phyloP scores from a whole-genome alignment of 108 stramenopile species.

The Skeletonema potamos region DNA sequence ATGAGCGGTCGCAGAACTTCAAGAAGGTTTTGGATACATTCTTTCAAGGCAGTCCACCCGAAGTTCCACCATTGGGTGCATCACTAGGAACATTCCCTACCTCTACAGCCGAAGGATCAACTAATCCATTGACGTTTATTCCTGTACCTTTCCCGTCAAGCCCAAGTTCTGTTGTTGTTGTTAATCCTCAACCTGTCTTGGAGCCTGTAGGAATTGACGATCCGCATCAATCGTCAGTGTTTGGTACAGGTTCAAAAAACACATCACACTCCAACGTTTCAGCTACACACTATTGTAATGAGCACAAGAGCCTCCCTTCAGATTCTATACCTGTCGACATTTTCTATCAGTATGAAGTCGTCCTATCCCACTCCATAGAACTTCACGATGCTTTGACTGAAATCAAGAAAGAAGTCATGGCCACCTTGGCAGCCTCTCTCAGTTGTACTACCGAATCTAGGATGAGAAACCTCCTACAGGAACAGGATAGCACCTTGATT shows the following conservation, averaged over 20 bases:
- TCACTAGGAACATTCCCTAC: no score
- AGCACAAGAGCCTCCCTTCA: neutral
- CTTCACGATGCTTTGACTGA: neutral
- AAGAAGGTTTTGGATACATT: conserved; percentile 30
- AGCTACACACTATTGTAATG: neutral
- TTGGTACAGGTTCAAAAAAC: neutral
- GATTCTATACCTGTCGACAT: neutral
- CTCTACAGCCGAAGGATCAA: no score
- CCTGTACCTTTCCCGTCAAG: no score
- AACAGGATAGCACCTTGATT: neutral
- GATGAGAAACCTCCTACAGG: no score
- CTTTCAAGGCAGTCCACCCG: conserved; percentile 18
- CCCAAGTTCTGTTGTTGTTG: neutral
- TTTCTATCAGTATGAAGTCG: neutral
- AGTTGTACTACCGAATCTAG: neutral
- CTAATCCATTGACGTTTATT: no score
- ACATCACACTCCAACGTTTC: neutral
- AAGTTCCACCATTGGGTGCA: no score
- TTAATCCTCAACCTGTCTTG: neutral
- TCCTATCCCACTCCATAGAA: neutral
- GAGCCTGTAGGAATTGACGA: neutral
- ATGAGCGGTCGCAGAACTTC: conserved; percentile 34
- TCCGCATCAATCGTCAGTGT: neutral
- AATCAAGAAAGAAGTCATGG: neutral
- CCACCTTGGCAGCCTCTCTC: neutral